Percentiles rank a stretch among this genome's conserved stretches.
phyloP scores from a whole-genome alignment of 2,329 filamentous ascomycete genomes.

The Ceratocystis diversiconidia region DNA sequence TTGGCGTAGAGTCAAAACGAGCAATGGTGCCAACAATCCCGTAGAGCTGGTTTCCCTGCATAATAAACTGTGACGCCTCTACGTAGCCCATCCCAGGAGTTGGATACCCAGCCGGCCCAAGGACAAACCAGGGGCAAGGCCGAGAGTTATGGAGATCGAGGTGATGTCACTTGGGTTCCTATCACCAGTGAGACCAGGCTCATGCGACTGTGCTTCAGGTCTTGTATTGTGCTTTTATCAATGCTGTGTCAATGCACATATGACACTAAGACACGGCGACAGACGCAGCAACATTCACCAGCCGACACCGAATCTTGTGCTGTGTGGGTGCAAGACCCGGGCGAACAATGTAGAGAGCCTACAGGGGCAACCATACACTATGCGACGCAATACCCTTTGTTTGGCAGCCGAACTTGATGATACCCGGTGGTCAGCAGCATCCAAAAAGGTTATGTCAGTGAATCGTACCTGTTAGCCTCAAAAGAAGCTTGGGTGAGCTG shows the following conservation, averaged over 20 bases:
- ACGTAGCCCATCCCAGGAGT: neutral
- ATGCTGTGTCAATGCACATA: neutral
- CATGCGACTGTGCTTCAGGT: neutral
- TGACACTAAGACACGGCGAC: neutral
- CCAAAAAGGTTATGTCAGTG: neutral
- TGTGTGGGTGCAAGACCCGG: neutral
- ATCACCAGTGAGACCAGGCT: too few relatives aligned
- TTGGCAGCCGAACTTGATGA: neutral
- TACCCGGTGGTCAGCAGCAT: neutral
- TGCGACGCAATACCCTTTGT: neutral
- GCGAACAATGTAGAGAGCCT: neutral
- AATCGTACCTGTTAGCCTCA: neutral
- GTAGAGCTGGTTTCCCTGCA: neutral
- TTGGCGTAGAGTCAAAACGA: neutral
- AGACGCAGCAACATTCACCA: neutral
- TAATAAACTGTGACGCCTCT: neutral
- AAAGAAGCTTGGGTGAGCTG: neutral
- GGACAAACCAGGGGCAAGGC: neutral
- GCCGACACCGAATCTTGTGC: neutral
- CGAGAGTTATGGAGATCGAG: neutral
- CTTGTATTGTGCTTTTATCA: neutral
- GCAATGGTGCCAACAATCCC: neutral
- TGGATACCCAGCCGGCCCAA: neutral
- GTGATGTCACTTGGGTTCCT: neutral
- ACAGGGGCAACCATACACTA: neutral